Evolutionary conservation across 495 filamentous ascomycete species (phyloP), one percentile per base, ranked within the genome.

Genomic region (Niebla homalea): DNA sequence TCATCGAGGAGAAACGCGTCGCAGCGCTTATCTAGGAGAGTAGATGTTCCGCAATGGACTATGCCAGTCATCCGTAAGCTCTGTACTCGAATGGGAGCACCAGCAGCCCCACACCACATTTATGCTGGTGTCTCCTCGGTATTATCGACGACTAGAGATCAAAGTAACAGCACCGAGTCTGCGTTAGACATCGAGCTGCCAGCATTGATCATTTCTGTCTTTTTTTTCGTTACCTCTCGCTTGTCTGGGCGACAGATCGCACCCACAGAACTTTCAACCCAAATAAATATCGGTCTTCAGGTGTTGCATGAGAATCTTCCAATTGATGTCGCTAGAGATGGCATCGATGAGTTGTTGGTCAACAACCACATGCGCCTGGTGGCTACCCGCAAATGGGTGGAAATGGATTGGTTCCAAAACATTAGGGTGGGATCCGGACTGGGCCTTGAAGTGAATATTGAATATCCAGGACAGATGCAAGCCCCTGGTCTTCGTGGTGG

Each of bases 361-460:
- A 75, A 83, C 48, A 58, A 64, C 6, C 81, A 81, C 60, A 74
- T 81, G 53, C 57, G 72, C 32, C 58, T 76, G 46, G 70, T 83
- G 26, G 73, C 70, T 52, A 64, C 73, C 40, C 69, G 73, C 12
- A 67, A 68, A 14, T 89, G 83, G 83, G 72, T 78, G 35, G 69
- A 78, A 49, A 68, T 77, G 49, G 81, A 84, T 53, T 89, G 84
- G 84, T 85, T 78, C 41, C 58, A 65, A 43, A 79, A 79, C 53
- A 73, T 78, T 41, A 63, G 62, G 14, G 60, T 62, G 1, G 73
- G 74, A 45, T 59, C 65, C 38, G 66, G 55, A 12, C 44, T 62
- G 32, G 53, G 58, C 39, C 38, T 60, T 5, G 53, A 50, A 23
- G 32, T 70, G 18, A 67, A 68, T 21, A 58, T 57, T 8, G 67